Conservation (phyloP, 78 protist genomes). For the Dictyostelium intermedium region DNA sequence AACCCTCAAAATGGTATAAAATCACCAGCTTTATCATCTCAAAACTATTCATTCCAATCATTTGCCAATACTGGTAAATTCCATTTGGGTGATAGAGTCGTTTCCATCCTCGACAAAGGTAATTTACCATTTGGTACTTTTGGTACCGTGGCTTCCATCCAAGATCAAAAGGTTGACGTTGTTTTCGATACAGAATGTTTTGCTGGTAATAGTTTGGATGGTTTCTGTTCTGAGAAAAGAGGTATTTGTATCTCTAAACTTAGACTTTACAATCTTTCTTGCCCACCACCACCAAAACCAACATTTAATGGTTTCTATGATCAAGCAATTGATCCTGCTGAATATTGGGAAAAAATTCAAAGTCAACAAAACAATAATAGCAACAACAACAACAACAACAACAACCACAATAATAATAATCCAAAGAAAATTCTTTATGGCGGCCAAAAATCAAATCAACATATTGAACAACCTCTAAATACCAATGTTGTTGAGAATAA, state of each 20-base stretch:
- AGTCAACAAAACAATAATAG: neutral
- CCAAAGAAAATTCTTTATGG: neutral
- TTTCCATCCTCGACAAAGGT: slow-evolving; percentile 50
- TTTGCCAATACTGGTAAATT: neutral
- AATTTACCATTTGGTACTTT: slow-evolving; percentile 67
- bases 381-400: neutral
- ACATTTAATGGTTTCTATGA: neutral
- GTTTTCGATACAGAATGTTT: slow-evolving; percentile 47
- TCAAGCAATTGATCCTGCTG: slow-evolving; percentile 14
- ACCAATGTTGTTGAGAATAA: neutral
- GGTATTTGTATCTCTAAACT: slow-evolving; percentile 47
- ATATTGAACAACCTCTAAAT: neutral
- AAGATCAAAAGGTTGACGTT: slow-evolving; percentile 64
- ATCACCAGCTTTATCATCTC: neutral
- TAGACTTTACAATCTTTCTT: slow-evolving; percentile 49
- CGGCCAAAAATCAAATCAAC: neutral
- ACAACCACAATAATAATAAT: neutral
- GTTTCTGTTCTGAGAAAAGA: slow-evolving; percentile 48
- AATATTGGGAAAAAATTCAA: slow-evolving; percentile 46
- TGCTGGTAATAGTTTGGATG: slow-evolving; percentile 28
- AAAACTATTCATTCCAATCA: neutral
- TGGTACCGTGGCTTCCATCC: slow-evolving; percentile 37
- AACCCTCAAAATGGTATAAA: neutral
- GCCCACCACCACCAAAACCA: slow-evolving; percentile 6
- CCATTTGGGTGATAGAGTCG: slow-evolving; percentile 53